Conservation (phyloP, 1,284 basidiomycete genomes). For the Leccinum pallidistipes region DNA sequence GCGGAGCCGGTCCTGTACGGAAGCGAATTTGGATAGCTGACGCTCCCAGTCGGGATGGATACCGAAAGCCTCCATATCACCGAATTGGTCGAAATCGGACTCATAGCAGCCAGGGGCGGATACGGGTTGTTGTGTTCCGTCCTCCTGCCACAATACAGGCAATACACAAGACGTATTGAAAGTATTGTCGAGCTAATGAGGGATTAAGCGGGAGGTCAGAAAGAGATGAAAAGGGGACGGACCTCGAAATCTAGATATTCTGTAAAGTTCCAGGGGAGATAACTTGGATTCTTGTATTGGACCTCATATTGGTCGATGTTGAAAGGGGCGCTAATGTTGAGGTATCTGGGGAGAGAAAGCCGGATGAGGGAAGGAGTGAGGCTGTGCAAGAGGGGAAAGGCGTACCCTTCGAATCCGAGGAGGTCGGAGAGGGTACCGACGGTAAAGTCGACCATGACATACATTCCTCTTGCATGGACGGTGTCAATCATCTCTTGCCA, state of each 20-base stretch:
- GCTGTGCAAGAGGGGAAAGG: slow-evolving; percentile 1
- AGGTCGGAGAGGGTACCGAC: slow-evolving; percentile 90
- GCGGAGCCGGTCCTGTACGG: slow-evolving; percentile 89
- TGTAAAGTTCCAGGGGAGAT: slow-evolving; percentile 82
- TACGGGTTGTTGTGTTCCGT: slow-evolving; percentile 56
- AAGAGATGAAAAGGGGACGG: slow-evolving; percentile 8
- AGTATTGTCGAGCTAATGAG: slow-evolving; percentile 55
- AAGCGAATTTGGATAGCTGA: slow-evolving; percentile 91
- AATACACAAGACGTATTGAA: slow-evolving; percentile 75
- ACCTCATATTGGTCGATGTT: slow-evolving; percentile 69
- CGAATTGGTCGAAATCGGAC: slow-evolving; percentile 91
- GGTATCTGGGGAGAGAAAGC: slow-evolving; percentile 47
- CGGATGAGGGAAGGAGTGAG: slow-evolving; percentile 12
- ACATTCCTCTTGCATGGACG: slow-evolving; percentile 82
- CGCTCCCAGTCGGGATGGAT: slow-evolving; percentile 93
- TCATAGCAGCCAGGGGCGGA: slow-evolving; percentile 63
- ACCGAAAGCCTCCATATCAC: slow-evolving; percentile 95
- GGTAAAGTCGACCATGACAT: slow-evolving; percentile 89
- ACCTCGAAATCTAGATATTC: slow-evolving; percentile 83
- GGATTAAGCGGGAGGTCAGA: neutral
- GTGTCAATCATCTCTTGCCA: slow-evolving; percentile 76
- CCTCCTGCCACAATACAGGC: slow-evolving; percentile 78
- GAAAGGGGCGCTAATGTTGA: slow-evolving; percentile 83
- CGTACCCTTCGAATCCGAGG: slow-evolving; percentile 79
- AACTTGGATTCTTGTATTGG: slow-evolving; percentile 75